phyloP scores from a whole-genome alignment of 2,329 filamentous ascomycete genomes.

The Hypoxylon sp. region DNA sequence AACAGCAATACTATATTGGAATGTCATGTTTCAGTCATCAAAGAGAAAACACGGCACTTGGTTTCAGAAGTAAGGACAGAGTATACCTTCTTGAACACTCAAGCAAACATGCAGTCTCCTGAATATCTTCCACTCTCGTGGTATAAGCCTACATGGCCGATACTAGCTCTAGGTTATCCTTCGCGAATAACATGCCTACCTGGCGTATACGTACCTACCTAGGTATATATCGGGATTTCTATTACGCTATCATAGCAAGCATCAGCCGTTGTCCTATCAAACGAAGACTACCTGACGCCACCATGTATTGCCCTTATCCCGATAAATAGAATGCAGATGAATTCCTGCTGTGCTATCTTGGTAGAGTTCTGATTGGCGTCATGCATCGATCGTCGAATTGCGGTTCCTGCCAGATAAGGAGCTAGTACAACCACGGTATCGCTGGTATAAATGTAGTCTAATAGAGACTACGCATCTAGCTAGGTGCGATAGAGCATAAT shows the following conservation, averaged over 20 bases:
- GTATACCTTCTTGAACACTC: not conserved
- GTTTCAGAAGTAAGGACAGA: not conserved
- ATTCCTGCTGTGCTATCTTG: constrained; percentile 24
- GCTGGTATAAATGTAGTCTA: constrained; percentile 18
- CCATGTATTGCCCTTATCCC: constrained; percentile 3
- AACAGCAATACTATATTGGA: not conserved
- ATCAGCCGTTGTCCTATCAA: constrained; percentile 21
- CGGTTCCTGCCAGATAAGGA: constrained; percentile 31
- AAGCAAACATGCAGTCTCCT: not conserved
- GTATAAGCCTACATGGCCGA: not conserved
- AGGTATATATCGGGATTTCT: constrained; percentile 20
- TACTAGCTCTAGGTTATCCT: not conserved
- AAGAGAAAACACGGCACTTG: constrained; percentile 1
- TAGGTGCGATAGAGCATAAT: constrained; percentile 15
- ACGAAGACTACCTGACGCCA: constrained; percentile 14
- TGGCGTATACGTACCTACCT: not conserved
- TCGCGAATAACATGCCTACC: not conserved
- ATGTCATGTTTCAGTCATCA: not conserved
- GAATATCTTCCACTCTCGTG: not conserved
- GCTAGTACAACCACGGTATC: constrained; percentile 26
- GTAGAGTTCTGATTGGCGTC: constrained; percentile 29
- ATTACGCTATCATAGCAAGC: constrained; percentile 21
- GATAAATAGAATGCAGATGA: constrained; percentile 16
- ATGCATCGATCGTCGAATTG: constrained; percentile 26
- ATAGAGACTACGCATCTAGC: constrained; percentile 2